Percentiles rank a stretch among this genome's conserved stretches.
Evolutionary conservation across 148 eudicot species (phyloP).

Genomic region (Rhododendron ferrugineum): DNA sequence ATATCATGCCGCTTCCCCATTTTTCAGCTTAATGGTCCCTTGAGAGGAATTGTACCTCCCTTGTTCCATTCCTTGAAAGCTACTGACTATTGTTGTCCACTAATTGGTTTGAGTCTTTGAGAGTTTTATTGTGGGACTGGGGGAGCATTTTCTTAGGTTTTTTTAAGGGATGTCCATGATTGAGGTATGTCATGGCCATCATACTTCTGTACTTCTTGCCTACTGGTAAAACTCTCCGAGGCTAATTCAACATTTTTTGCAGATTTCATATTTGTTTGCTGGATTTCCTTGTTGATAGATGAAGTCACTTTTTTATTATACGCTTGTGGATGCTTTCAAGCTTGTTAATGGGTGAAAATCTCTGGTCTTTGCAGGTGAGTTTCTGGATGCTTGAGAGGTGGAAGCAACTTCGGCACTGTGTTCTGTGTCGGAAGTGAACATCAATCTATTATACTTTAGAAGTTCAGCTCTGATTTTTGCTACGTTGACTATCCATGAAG

Average conservation of each 20-base stretch:
- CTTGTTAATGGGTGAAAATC: background rate
- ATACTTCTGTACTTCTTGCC: background rate
- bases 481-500: background rate
- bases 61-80: background rate
- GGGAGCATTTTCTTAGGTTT: background rate
- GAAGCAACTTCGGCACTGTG: background rate
- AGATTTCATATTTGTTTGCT: background rate
- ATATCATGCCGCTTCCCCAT: background rate
- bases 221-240: background rate
- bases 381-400: constrained; percentile 2
- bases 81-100: background rate
- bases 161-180: background rate
- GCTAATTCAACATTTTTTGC: background rate
- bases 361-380: constrained; percentile 4
- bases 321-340: background rate
- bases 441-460: background rate
- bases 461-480: background rate
- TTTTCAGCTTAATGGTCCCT: background rate
- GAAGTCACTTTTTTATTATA: background rate
- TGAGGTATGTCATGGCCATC: background rate
- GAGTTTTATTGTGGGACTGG: background rate
- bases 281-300: background rate
- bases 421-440: background rate
- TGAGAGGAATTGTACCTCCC: background rate
- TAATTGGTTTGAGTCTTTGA: background rate